Conservation (phyloP, 2,329 filamentous ascomycete genomes). For the Grosmannia huntii region DNA sequence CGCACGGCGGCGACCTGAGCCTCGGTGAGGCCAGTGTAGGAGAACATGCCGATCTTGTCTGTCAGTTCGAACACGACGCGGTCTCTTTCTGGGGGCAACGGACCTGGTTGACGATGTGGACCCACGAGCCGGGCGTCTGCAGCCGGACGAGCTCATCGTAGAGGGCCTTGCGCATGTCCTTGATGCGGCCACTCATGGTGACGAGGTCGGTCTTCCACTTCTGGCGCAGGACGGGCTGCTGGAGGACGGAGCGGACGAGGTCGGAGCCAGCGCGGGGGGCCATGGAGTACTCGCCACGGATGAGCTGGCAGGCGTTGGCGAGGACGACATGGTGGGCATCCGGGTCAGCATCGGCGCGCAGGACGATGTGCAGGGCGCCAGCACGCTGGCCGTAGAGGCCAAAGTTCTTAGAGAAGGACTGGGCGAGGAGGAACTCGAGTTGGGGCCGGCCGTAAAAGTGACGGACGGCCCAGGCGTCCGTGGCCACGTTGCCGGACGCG, state of each 20-base stretch:
- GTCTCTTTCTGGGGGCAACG: neutral
- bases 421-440: conserved; percentile 74
- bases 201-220: conserved; percentile 87
- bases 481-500: conserved; percentile 73
- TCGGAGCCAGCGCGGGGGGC: conserved; percentile 86
- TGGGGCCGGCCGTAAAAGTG: conserved; percentile 77
- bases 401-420: conserved; percentile 96
- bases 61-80: neutral
- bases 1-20: conserved; percentile 58
- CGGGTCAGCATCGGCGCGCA: conserved; percentile 47
- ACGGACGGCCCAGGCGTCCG: conserved; percentile 78
- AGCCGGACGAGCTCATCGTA: conserved; percentile 69
- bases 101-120: conserved; percentile 63
- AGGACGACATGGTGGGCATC: conserved; percentile 50
- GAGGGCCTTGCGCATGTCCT: conserved; percentile 71
- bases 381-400: conserved; percentile 93
- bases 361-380: conserved; percentile 89
- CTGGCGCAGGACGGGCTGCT: conserved; percentile 64
- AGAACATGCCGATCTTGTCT: conserved; percentile 98
- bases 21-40: conserved; percentile 69
- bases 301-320: conserved; percentile 81
- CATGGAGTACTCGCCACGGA: conserved; percentile 94
- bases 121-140: conserved; percentile 80
- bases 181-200: conserved; percentile 92
- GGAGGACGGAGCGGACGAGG: conserved; percentile 72